Percentiles rank a stretch among this genome's conserved stretches.
Conservation (phyloP, 768 basidiomycete species). For the Megacollybia marginata region DNA sequence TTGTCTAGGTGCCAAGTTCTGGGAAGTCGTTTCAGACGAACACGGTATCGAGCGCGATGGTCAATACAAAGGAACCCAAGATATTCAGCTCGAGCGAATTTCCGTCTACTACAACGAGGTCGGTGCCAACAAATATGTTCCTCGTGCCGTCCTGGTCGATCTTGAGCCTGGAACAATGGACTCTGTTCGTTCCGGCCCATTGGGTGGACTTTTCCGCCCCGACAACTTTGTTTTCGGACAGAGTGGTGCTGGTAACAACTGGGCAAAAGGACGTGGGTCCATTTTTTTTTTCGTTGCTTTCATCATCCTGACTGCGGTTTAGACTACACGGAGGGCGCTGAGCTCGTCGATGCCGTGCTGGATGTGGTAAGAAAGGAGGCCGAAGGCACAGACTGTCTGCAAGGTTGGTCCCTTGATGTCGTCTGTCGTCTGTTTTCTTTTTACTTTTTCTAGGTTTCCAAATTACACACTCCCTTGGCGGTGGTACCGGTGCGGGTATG, state of each 20-base stretch:
- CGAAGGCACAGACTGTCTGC: slow-evolving; percentile 93
- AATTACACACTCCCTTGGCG: slow-evolving; percentile 97
- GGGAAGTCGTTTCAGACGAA: slow-evolving; percentile 74
- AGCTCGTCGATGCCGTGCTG: slow-evolving; percentile 95
- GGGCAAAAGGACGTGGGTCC: slow-evolving; percentile 97
- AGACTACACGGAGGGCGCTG: slow-evolving; percentile 95
- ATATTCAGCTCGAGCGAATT: slow-evolving; percentile 95
- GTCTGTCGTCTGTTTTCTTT: slow-evolving; percentile 1
- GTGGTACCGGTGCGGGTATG: slow-evolving; percentile 99
- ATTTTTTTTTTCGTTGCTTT: not conserved
- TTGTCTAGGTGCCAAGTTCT: slow-evolving; percentile 79
- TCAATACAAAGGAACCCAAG: slow-evolving; percentile 87
- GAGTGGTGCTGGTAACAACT: slow-evolving; percentile 98
- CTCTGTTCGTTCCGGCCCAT: slow-evolving; percentile 82
- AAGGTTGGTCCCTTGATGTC: slow-evolving; percentile 48
- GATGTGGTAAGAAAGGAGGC: slow-evolving; percentile 99
- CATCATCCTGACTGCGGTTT: slow-evolving; percentile 5
- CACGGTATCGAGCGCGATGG: slow-evolving; percentile 95
- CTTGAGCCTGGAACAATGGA: slow-evolving; percentile 98
- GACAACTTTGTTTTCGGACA: slow-evolving; percentile 99
- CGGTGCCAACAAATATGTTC: slow-evolving; percentile 94
- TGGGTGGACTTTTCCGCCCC: slow-evolving; percentile 90
- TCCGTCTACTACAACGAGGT: slow-evolving; percentile 98
- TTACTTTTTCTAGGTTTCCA: slow-evolving; percentile 69
- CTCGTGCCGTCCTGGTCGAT: slow-evolving; percentile 94